Percentiles rank a stretch among this genome's conserved stretches.
Conservation (phyloP, 176 grass and related monocot species). For the Carex cristatella region DNA sequence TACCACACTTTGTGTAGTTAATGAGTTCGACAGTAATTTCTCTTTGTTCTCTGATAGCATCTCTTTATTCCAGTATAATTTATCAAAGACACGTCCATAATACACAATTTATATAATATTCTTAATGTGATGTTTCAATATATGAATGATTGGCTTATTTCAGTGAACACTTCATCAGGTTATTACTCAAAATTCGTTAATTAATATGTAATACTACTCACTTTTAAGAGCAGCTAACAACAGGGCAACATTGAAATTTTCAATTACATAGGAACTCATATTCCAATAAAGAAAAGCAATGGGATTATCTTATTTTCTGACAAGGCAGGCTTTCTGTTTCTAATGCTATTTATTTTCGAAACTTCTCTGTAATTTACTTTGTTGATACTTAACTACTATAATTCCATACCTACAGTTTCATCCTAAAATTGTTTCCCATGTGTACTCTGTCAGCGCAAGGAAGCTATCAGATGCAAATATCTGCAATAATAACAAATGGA, state of each 20-base stretch:
- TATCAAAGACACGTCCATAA: not conserved
- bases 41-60: slow-evolving; percentile 65
- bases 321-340: too few relatives aligned
- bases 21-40: slow-evolving; percentile 93
- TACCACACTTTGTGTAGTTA: slow-evolving; percentile 97
- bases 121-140: not conserved
- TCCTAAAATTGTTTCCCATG: too few relatives aligned
- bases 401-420: too few relatives aligned
- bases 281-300: not conserved
- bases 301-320: not conserved
- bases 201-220: not conserved
- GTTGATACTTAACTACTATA: too few relatives aligned
- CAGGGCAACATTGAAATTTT: not conserved
- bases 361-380: too few relatives aligned
- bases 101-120: not conserved
- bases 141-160: not conserved
- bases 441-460: too few relatives aligned
- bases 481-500: too few relatives aligned
- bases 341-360: too few relatives aligned
- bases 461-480: too few relatives aligned
- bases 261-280: not conserved
- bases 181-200: not conserved
- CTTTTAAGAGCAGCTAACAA: not conserved
- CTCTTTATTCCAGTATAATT: too few relatives aligned
- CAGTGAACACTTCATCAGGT: not conserved